These are phyloP conservation scores for Tubosaeta brunneosetosa DNA, from an alignment of 768 basidiomycete genomes.

Conservation along the genomic window DNA sequence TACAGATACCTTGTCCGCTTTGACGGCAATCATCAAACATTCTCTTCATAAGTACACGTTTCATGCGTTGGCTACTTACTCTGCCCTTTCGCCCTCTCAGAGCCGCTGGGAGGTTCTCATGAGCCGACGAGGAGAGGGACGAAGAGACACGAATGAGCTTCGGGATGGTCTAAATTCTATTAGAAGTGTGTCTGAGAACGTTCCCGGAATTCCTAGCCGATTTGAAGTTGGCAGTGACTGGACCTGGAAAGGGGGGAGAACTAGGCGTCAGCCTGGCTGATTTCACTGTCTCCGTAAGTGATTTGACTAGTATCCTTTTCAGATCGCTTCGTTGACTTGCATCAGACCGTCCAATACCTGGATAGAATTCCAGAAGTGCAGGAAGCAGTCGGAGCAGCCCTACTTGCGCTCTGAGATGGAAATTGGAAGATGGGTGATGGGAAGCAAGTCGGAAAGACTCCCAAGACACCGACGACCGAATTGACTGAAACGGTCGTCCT, in stretches of 20 bases:
- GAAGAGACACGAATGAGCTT: constrained; percentile 57
- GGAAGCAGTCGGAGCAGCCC: constrained; percentile 58
- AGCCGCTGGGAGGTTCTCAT: constrained; percentile 72
- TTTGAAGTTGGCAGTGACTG: constrained; percentile 58
- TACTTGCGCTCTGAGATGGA: constrained; percentile 74
- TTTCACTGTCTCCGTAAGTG: too few relatives aligned
- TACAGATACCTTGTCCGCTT: too few relatives aligned
- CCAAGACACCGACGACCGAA: constrained; percentile 32
- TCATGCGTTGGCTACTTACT: too few relatives aligned
- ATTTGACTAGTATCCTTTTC: constrained; percentile 6
- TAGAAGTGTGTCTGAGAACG: constrained; percentile 65
- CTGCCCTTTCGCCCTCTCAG: too few relatives aligned
- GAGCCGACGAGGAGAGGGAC: constrained; percentile 42
- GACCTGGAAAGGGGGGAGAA: constrained; percentile 49
- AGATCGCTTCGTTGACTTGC: neutral
- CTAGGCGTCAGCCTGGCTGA: constrained; percentile 61
- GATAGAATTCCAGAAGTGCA: constrained; percentile 67
- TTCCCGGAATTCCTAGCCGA: constrained; percentile 84
- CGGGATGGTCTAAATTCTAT: constrained; percentile 65
- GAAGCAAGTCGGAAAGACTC: constrained; percentile 51
- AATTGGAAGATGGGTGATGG: constrained; percentile 94
- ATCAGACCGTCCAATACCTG: constrained; percentile 64
- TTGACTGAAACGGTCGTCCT: too few relatives aligned
- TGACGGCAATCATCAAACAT: too few relatives aligned
- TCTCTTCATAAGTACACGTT: too few relatives aligned